Base-by-base conservation (phyloP, 2,329 filamentous ascomycete species). In the Trichophyton simii region DNA sequence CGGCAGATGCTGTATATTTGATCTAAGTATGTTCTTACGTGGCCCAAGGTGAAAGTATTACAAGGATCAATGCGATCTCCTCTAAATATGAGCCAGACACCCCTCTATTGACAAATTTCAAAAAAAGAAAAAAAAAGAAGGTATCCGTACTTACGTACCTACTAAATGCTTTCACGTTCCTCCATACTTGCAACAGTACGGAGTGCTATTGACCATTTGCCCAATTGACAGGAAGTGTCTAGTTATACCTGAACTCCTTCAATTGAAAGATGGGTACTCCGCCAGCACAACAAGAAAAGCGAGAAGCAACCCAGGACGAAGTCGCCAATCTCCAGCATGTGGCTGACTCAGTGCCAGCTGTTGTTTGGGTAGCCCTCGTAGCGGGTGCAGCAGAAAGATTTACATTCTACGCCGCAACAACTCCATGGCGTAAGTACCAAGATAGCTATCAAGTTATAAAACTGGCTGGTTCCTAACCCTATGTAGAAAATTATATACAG, bases 401-500 rank as follows among this genome's bases (percentile, higher is more conserved):
- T 13, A 48, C 58, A 9, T 64, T 36, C 31, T 64, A 62, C 55
- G 61, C 38, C 11, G 34, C 55, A 3, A 62, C 44, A 9, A 36
- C 41, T 31, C 61, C 62, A 13, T 58, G 36, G 48, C 61, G 61
- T 62, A 42, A 57, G 60, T 42, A 15, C 57, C 57, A n/a, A 44
- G 41, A 11, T 25, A 42, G 22, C 18, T 44, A 48, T 36, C 42
- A 8, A 6, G 15, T 8, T n/a, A 7, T 13, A 18, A 58, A n/a
- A 22, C 22, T 28, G 46, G 15, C 11, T 9, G 8, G 46, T 50
- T 34, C 36, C 42, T 52, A 25, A 59, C 38, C 18, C 25, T 42
- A 34, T 25, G 31, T 46, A 63, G 61, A 63, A 20, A 63, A 63
- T 20, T 63, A 63, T 42, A 54, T 63, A n/a, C 61, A 63, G 34